phyloP scores from a whole-genome alignment of 2,329 filamentous ascomycete species.

The Endocalyx cinctus region DNA sequence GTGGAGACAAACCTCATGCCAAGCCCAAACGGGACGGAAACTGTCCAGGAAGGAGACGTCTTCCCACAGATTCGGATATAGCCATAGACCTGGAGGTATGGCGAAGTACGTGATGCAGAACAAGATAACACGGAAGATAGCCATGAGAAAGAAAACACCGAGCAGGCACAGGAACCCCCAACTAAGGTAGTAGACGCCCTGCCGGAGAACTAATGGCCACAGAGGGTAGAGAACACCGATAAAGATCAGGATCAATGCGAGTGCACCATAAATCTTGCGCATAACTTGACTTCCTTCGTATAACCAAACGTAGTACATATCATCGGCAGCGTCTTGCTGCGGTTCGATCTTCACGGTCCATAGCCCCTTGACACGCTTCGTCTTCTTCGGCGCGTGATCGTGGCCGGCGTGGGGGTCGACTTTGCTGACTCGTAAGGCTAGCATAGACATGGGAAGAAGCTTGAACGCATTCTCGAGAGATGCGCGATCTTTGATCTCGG shows the following conservation, averaged over 20 bases:
- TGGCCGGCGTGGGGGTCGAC: conserved; percentile 73
- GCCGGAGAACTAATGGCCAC: conserved; percentile 86
- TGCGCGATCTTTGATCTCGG: conserved; percentile 80
- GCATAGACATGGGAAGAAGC: conserved; percentile 86
- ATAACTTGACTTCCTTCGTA: conserved; percentile 93
- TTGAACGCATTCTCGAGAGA: conserved; percentile 94
- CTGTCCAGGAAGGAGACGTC: conserved; percentile 98
- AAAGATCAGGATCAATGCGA: conserved; percentile 80
- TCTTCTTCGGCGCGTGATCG: conserved; percentile 64
- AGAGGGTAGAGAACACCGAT: conserved; percentile 90
- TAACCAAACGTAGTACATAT: conserved; percentile 94
- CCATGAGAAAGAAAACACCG: conserved; percentile 94
- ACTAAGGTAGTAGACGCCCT: conserved; percentile 95
- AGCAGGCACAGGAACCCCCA: conserved; percentile 89
- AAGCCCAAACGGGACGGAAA: conserved; percentile 94
- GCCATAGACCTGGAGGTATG: conserved; percentile 84
- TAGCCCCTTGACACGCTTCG: conserved; percentile 88
- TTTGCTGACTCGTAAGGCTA: conserved; percentile 86
- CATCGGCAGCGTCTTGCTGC: conserved; percentile 82
- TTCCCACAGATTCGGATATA: conserved; percentile 97
- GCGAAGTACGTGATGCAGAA: conserved; percentile 90
- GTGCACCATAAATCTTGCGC: conserved; percentile 83
- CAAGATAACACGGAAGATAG: conserved; percentile 90
- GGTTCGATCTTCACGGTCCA: conserved; percentile 96
- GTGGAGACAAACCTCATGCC: conserved; percentile 74